phyloP scores from a whole-genome alignment of 2,329 filamentous ascomycete genomes.

The Epichloe scottii region DNA sequence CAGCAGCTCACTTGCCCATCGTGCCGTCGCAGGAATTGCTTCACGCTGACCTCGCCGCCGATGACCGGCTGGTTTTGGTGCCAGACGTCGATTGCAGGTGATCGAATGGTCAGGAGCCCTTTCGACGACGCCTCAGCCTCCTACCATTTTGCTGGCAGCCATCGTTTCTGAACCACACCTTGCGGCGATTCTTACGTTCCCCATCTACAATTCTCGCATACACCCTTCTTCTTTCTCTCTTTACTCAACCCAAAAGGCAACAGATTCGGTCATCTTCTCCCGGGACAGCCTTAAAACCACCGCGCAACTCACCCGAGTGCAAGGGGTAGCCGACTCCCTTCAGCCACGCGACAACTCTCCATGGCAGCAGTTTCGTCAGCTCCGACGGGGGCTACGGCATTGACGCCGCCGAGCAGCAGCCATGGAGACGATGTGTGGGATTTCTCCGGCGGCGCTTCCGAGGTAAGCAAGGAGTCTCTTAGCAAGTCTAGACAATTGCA shows the following conservation, averaged over 20 bases:
- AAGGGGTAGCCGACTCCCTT: constrained; percentile 18
- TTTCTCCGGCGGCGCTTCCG: constrained; percentile 18
- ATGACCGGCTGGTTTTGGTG: neutral
- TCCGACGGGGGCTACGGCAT: constrained; percentile 32
- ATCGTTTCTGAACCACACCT: neutral
- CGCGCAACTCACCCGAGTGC: neutral
- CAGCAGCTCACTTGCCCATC: neutral
- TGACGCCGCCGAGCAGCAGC: constrained; percentile 36
- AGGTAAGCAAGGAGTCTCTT: constrained; percentile 22
- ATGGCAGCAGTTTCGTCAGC: constrained; percentile 43
- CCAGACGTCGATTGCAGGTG: neutral
- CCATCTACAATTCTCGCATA: neutral
- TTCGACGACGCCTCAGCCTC: neutral
- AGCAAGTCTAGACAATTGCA: neutral
- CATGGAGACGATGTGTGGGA: constrained; percentile 37
- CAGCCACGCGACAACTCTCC: constrained; percentile 9
- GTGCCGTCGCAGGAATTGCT: constrained; percentile 1
- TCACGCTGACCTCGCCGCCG: constrained; percentile 3
- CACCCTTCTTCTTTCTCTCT: neutral
- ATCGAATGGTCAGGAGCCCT: neutral
- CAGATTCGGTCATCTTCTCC: neutral
- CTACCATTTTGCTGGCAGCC: neutral
- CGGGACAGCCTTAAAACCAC: neutral
- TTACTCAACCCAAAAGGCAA: neutral
- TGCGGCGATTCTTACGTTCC: neutral